A percentile compares a stretch with the other conserved stretches of the same genome.
phyloP scores from a whole-genome alignment of 331 rosid genomes.

The Pyrus hybrid region DNA sequence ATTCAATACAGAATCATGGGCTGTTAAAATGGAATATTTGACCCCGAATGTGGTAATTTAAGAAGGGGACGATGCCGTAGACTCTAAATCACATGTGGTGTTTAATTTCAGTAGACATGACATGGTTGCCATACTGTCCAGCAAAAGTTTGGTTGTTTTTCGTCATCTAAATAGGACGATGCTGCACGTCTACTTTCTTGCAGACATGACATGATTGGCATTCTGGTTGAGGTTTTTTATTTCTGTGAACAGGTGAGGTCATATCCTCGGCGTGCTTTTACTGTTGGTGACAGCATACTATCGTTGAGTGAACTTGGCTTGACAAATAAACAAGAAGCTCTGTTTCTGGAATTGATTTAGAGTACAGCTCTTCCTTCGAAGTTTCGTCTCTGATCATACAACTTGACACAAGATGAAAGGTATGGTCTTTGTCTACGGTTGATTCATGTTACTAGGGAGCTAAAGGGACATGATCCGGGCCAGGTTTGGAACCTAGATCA shows the following conservation, averaged over 20 bases:
- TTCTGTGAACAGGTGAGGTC: conserved; percentile 55
- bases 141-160: no score
- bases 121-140: no score
- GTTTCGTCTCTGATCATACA: neutral
- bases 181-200: no score
- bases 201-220: no score
- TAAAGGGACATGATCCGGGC: neutral
- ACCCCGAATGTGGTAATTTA: no score
- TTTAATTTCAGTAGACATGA: no score
- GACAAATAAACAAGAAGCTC: conserved; percentile 66
- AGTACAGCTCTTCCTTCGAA: neutral
- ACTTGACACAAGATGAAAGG: neutral
- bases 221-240: neutral
- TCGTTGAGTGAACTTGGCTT: conserved; percentile 64
- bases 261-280: conserved; percentile 58
- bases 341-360: conserved; percentile 71
- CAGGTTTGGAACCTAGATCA: neutral
- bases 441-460: neutral
- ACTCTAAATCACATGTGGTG: no score
- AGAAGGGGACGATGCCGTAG: no score
- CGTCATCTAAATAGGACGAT: no score
- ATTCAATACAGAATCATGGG: no score
- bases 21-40: no score
- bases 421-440: neutral
- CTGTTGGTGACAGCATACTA: conserved; percentile 30